Evolutionary conservation across 2,329 filamentous ascomycete species (phyloP).

Genomic region (Cladosporium austrohemisphaericum): DNA sequence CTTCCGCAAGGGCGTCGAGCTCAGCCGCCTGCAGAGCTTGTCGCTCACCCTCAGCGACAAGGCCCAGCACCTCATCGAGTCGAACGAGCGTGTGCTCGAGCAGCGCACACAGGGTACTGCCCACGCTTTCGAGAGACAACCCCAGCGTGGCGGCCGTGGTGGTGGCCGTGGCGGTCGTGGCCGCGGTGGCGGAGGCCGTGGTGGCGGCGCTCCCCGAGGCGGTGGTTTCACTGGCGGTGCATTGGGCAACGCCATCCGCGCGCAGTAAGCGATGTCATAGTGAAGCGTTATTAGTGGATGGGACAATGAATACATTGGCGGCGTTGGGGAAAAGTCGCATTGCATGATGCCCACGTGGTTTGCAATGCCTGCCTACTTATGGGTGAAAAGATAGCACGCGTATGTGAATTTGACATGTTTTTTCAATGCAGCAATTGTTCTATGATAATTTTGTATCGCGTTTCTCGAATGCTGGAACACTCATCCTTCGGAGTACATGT

Average conservation of each 20-base stretch:
- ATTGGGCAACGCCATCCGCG: conserved; percentile 57
- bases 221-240: conserved; percentile 80
- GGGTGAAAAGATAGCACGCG: conserved; percentile 16
- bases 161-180: conserved; percentile 48
- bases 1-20: conserved; percentile 98
- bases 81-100: conserved; percentile 95
- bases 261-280: conserved; percentile 33
- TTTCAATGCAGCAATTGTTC: too few species aligned
- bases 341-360: conserved; percentile 13
- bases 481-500: too few species aligned
- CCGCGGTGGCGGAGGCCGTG: conserved; percentile 54
- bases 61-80: conserved; percentile 91
- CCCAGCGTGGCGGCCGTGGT: conserved; percentile 66
- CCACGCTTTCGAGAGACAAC: conserved; percentile 92
- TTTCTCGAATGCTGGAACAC: too few species aligned
- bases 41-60: conserved; percentile 94
- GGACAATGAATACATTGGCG: conserved; percentile 15
- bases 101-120: conserved; percentile 93
- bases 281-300: conserved; percentile 16
- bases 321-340: conserved; percentile 15
- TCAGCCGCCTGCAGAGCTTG: conserved; percentile 90
- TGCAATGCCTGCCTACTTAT: conserved; percentile 15
- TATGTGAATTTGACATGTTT: conserved; percentile 16
- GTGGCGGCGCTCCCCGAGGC: conserved; percentile 58
- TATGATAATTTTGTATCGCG: too few species aligned